Percentiles rank a stretch among this genome's conserved stretches.
Conservation (phyloP, 2,329 filamentous ascomycete species). For the Exophiala sideris region DNA sequence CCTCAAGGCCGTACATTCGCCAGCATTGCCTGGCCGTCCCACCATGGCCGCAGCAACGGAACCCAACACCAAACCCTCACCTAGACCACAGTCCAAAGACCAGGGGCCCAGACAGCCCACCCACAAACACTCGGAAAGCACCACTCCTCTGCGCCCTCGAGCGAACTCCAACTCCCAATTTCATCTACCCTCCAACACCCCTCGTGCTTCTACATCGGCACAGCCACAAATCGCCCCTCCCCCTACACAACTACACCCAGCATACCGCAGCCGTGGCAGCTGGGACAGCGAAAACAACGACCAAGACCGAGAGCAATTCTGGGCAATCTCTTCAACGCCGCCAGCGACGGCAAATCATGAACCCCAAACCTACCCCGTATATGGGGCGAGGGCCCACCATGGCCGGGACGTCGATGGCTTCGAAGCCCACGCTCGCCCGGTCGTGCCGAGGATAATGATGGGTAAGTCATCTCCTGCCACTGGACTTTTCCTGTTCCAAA, state of each 20-base stretch:
- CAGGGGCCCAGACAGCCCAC: too few relatives aligned
- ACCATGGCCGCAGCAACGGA: neutral
- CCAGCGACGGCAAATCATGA: too few relatives aligned
- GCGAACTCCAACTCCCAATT: constrained; percentile 11
- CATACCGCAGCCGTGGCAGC: constrained; percentile 11
- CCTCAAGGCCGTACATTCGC: neutral
- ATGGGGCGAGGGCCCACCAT: neutral
- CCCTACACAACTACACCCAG: constrained; percentile 7
- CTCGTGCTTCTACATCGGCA: constrained; percentile 4
- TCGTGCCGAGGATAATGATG: constrained; percentile 5
- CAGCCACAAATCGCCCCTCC: neutral
- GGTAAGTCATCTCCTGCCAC: neutral
- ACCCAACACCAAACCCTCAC: neutral
- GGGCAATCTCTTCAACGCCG: neutral
- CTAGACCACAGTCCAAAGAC: constrained; percentile 2
- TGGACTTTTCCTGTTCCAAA: neutral
- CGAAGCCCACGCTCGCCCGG: constrained; percentile 1
- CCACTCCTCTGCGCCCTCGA: constrained; percentile 1
- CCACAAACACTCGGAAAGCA: constrained; percentile 2
- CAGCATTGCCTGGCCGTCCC: neutral
- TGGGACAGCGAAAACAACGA: constrained; percentile 10
- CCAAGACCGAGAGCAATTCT: neutral
- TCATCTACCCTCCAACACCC: constrained; percentile 1
- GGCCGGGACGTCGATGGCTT: constrained; percentile 11
- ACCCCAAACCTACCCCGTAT: too few relatives aligned